Base-by-base conservation (phyloP, 2,329 filamentous ascomycete species). In the Hymenoscyphus fraxineus region DNA sequence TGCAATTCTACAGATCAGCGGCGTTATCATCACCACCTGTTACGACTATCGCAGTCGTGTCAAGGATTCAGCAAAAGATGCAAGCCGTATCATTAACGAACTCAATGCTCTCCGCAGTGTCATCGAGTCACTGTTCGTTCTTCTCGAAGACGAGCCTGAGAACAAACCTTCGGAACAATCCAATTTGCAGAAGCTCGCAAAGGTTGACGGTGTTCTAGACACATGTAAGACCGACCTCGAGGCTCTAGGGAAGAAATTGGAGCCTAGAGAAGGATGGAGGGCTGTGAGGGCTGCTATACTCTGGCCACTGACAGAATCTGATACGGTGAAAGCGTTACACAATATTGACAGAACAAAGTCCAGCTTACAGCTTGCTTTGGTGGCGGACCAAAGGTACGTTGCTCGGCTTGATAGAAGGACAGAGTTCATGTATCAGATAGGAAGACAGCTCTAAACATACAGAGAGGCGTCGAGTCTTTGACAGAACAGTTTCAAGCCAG, bases 291-390 rank as follows among this genome's bases (percentile, higher is more conserved):
- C 58, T 16, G 22, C 27, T 40, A n/a, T 51, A 10, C 7, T 60
- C 22, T 60, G 41, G 58, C 58, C 58, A 3, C 19, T 51, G 32
- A 60, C 47, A 16, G 58, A 51, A 38, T 6, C 19, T 9, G 41
- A 60, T n/a, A 44, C 32, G 41, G 16, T 6, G 47, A 60, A 55
- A 35, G 56, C 35, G 7, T 22, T 60, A 16, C 27, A 56, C 4
- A 51, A 54, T 44, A 59, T 63, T 27, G 32, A 59, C n/a, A 55
- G 40, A 22, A 64, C 57, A 12, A 64, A 60, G 58, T 54, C 62
- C 4, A 64, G 31, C 38, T n/a, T 55, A 22, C 58, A 64, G 38
- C 35, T 64, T 59, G 62, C 62, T 40, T 22, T 64, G 2, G 56
- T 57, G 38, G 54, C 54, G n/a, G 61, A 63, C 31, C 61, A 63